A percentile compares a stretch with the other conserved stretches of the same genome.
These are phyloP conservation scores for Lepiota venenata DNA, from an alignment of 768 basidiomycete genomes.

Conservation along the genomic window DNA sequence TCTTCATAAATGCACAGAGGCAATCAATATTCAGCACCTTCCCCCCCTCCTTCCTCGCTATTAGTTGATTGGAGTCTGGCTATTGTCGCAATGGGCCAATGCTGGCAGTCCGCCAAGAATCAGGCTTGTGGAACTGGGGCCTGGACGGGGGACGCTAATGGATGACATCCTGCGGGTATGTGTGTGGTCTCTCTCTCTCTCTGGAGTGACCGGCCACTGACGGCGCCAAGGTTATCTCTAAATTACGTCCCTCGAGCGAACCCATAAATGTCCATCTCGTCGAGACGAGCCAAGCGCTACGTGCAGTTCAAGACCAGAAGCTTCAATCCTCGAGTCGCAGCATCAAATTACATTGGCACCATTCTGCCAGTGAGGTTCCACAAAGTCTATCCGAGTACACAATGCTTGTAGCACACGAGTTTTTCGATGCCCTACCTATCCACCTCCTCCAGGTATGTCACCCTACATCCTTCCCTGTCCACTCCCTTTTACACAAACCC, in stretches of 20 bases:
- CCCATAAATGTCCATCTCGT: constrained; percentile 66
- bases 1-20: constrained; percentile 18
- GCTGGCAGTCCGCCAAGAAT: constrained; percentile 46
- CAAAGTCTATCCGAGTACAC: constrained; percentile 56
- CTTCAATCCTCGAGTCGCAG: constrained; percentile 34
- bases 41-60: background rate
- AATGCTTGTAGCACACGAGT: constrained; percentile 91
- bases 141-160: constrained; percentile 91
- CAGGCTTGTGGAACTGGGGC: constrained; percentile 88
- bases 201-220: background rate
- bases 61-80: constrained; percentile 88
- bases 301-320: constrained; percentile 53
- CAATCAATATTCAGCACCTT: constrained; percentile 33
- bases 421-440: constrained; percentile 95
- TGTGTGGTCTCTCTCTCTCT: constrained; percentile 1
- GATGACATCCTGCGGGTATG: constrained; percentile 82
- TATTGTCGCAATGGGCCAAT: constrained; percentile 69
- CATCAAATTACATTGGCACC: constrained; percentile 63
- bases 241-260: constrained; percentile 35
- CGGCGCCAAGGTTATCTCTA: constrained; percentile 43
- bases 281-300: constrained; percentile 74
- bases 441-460: constrained; percentile 76
- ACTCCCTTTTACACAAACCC: background rate
- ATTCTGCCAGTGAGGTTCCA: constrained; percentile 65
- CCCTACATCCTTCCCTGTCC: background rate